Percentiles rank a stretch among this genome's conserved stretches.
Evolutionary conservation across 1,139 yeast genomes (phyloP).

Genomic region (Pichia kudriavzevii): DNA sequence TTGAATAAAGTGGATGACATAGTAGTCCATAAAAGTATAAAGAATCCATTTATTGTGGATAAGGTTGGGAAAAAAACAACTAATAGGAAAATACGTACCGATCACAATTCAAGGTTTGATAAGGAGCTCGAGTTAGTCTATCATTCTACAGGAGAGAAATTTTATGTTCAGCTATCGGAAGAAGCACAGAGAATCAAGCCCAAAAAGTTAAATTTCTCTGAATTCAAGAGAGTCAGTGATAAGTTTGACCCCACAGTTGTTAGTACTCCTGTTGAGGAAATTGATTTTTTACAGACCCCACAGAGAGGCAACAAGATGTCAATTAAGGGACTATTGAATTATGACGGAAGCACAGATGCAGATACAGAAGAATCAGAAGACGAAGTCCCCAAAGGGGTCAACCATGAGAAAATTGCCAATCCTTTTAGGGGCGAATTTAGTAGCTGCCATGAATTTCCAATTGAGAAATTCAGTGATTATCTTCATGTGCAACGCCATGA

Average conservation of each 20-base stretch:
- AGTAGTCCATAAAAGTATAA: no score
- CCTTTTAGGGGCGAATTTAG: slow-evolving; percentile 19
- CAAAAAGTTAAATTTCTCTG: slow-evolving; percentile 11
- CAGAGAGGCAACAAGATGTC: slow-evolving; percentile 6
- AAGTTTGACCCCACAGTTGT: no score
- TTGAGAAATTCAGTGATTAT: background rate
- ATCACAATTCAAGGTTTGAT: slow-evolving; percentile 18
- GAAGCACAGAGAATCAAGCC: slow-evolving; percentile 23
- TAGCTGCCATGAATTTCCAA: no score
- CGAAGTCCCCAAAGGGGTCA: slow-evolving; percentile 7
- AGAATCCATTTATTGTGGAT: slow-evolving; percentile 21
- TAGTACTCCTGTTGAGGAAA: no score
- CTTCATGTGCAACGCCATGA: no score
- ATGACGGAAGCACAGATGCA: slow-evolving; percentile 2
- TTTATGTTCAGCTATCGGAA: slow-evolving; percentile 17
- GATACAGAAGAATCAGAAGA: slow-evolving; percentile 14
- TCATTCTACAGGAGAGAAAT: slow-evolving; percentile 23
- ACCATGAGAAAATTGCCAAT: slow-evolving; percentile 19
- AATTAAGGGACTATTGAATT: slow-evolving; percentile 6
- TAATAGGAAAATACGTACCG: background rate
- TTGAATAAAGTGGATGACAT: no score
- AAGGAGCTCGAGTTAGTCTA: slow-evolving; percentile 24
- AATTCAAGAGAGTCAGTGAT: no score
- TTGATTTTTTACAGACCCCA: no score
- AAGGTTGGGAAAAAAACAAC: background rate